Evolutionary conservation across 2,329 filamentous ascomycete genomes (phyloP).

Genomic region (Cadophora sp.): DNA sequence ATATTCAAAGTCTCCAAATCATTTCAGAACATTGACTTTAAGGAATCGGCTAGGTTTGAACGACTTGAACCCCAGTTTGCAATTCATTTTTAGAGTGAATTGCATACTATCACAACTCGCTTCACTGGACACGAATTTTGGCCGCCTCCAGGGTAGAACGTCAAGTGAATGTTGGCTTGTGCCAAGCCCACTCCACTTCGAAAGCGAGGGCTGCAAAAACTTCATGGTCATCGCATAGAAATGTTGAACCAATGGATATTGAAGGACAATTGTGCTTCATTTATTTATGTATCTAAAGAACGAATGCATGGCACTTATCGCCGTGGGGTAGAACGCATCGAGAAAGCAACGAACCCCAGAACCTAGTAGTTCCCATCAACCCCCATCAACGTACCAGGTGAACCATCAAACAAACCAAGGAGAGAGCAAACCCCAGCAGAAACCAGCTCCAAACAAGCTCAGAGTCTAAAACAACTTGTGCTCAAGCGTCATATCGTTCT

Average conservation of each 20-base stretch:
- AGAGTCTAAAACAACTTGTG: constrained; percentile 85
- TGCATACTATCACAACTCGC: too few relatives aligned
- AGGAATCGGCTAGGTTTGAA: too few relatives aligned
- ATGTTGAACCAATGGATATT: constrained; percentile 15
- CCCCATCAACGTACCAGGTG: not conserved
- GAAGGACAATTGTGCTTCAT: constrained; percentile 34
- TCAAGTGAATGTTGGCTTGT: not conserved
- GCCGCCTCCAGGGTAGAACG: too few relatives aligned
- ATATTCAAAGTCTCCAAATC: too few relatives aligned
- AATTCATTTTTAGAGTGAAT: too few relatives aligned
- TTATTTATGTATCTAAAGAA: constrained; percentile 40
- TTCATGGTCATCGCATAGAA: constrained; percentile 15
- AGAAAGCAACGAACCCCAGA: constrained; percentile 19
- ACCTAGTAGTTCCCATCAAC: constrained; percentile 12
- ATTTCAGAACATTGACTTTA: too few relatives aligned
- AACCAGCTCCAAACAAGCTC: constrained; percentile 19
- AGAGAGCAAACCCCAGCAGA: not conserved
- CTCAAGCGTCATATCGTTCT: constrained; percentile 98
- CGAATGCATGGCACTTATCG: constrained; percentile 45
- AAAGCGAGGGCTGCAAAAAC: not conserved
- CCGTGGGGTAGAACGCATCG: constrained; percentile 36
- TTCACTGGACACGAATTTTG: too few relatives aligned
- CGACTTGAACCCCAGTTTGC: too few relatives aligned
- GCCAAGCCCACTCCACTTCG: not conserved
- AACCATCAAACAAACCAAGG: constrained; percentile 10